These are phyloP conservation scores for Globisporangium abappressorium DNA, from an alignment of 352 stramenopile species.

Conservation along the genomic window DNA sequence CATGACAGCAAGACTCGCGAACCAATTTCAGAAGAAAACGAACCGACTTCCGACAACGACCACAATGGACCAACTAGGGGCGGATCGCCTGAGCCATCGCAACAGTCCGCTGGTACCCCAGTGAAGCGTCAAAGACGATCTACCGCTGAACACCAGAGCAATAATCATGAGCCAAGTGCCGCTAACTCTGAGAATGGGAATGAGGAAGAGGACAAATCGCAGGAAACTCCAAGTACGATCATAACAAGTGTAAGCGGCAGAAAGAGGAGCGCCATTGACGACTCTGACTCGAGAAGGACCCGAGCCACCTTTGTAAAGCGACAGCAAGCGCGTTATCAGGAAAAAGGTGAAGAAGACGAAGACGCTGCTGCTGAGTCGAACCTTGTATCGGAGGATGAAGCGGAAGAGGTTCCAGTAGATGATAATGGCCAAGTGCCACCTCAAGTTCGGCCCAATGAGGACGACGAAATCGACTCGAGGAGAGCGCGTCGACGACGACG, in stretches of 20 bases:
- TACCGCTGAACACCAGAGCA: neutral
- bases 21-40: neutral
- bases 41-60: neutral
- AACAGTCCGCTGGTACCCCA: neutral
- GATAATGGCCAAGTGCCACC: neutral
- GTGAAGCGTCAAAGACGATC: constrained; percentile 7
- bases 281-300: constrained; percentile 13
- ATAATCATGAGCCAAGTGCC: neutral
- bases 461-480: constrained; percentile 31
- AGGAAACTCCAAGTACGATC: neutral
- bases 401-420: neutral
- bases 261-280: neutral
- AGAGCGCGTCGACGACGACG: constrained; percentile 30
- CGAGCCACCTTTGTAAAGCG: neutral
- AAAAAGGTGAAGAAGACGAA: neutral
- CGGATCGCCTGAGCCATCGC: neutral
- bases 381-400: neutral
- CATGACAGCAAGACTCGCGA: neutral
- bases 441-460: constrained; percentile 7
- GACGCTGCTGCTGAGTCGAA: neutral
- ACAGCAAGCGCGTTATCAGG: constrained; percentile 1
- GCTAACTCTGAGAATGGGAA: neutral
- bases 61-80: neutral
- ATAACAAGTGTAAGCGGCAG: neutral
- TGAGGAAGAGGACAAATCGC: neutral